Base-by-base conservation (phyloP, 192 early-diverging fungal genomes). In the Borealophlyctis nickersoniae region DNA sequence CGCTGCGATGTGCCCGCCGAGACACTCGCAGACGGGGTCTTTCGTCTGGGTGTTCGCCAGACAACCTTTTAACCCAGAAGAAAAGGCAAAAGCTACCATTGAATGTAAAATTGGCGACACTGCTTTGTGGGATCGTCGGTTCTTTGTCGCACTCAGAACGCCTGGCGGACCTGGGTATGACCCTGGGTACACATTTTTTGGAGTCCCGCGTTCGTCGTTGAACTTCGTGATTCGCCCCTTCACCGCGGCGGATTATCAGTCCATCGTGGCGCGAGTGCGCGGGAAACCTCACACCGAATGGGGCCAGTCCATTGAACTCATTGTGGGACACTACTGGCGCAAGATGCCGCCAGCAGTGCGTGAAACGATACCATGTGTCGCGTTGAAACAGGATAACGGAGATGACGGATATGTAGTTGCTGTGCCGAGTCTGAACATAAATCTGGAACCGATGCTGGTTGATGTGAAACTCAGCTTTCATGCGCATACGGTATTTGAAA, bases 321-420 rank as follows among this genome's bases (percentile, higher is more conserved):
- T 29, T 16, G 9, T 68, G 0, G 30, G 4, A 13, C 58, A 68
- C 29, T 68, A 68, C 52, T 52, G 59, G 58, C 24, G 34, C 26
- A 68, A 61, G 36, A 61, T 68, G 58, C 66, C 66, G 35, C 7
- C 45, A n/a, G 22, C 26, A 7, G 14, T 58, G 5, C 58, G 51
- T 1, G 34, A 61, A 27, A 61, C 66, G 7, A 68, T 68, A 16
- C 66, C 66, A 1, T 68, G 66, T 48, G 48, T 68, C n/a, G 66
- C 66, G 2, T 29, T 68, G 31, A 3, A 36, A 51, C 57, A 68
- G 45, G 58, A 60, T 34, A 45, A 66, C 24, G 65, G 56, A 3
- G 66, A 68, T 54, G 34, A 30, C 24, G 39, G 30, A 16, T 55
- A 62, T 39, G 66, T 68, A 9, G 36, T 68, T 22, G 31, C 50